phyloP scores from a whole-genome alignment of 805 yeast species.

The Pichia cabralensis region DNA sequence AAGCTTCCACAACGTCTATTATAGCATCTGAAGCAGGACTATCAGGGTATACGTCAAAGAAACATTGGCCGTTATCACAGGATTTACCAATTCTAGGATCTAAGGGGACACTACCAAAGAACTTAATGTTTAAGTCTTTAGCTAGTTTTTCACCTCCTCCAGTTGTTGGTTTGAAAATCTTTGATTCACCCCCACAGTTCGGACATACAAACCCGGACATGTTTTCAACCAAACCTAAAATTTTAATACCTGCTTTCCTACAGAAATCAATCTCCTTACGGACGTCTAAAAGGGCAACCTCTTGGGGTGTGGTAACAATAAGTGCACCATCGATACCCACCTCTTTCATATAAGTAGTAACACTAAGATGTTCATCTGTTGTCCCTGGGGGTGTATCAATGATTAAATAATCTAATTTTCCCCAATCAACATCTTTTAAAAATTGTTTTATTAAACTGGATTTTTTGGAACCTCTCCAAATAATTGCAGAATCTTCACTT shows the following conservation, averaged over 20 bases:
- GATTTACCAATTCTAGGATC: constrained; percentile 90
- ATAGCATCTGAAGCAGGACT: constrained; percentile 90
- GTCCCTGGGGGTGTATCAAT: constrained; percentile 99
- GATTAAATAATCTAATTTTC: constrained; percentile 71
- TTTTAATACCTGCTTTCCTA: constrained; percentile 74
- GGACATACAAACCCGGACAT: constrained; percentile 99
- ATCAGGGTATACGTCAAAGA: constrained; percentile 75
- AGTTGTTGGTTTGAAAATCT: constrained; percentile 88
- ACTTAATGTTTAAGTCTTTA: constrained; percentile 65
- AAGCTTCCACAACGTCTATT: constrained; percentile 62
- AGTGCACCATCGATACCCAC: constrained; percentile 93
- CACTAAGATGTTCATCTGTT: constrained; percentile 90
- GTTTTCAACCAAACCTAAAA: constrained; percentile 89
- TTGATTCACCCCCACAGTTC: constrained; percentile 78
- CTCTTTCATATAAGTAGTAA: constrained; percentile 78
- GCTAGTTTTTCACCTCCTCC: constrained; percentile 91
- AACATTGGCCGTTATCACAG: constrained; percentile 81
- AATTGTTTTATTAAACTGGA: constrained; percentile 89
- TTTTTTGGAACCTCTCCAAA: constrained; percentile 97
- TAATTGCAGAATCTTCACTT: constrained; percentile 83
- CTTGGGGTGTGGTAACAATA: constrained; percentile 95
- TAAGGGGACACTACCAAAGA: constrained; percentile 85
- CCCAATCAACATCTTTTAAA: constrained; percentile 94
- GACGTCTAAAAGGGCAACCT: constrained; percentile 89
- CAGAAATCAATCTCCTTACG: constrained; percentile 95